Conservation (phyloP, 768 basidiomycete species). For the Phanerodontia chrysosporium region DNA sequence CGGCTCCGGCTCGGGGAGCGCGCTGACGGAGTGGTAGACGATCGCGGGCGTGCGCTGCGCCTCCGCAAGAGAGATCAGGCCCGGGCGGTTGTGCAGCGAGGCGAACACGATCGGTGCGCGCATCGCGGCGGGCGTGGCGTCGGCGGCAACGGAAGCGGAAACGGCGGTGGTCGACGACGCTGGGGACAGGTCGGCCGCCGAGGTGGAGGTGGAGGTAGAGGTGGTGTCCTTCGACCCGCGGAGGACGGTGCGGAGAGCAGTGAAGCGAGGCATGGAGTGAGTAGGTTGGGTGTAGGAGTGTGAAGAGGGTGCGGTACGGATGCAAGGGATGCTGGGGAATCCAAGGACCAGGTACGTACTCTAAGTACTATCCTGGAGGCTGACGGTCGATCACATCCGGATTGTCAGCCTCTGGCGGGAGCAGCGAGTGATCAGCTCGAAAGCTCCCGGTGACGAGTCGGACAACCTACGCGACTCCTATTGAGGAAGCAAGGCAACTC, state of each 20-base stretch:
- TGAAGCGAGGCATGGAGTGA: neutral
- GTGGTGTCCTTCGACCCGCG: neutral
- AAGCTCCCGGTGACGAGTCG: neutral
- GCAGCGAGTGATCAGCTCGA: neutral
- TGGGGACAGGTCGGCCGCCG: too few relatives aligned
- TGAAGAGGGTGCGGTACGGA: neutral
- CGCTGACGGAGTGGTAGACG: slow-evolving; percentile 7
- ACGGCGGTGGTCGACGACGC: neutral
- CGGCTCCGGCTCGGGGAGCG: neutral
- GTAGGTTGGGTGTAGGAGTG: neutral
- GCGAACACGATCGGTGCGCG: neutral
- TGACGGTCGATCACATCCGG: neutral
- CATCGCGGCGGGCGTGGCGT: neutral
- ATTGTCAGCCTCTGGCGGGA: neutral
- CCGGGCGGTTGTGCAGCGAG: neutral
- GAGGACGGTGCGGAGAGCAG: neutral
- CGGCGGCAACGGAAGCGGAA: neutral
- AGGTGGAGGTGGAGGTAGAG: neutral
- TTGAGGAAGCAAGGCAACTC: neutral
- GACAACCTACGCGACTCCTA: neutral
- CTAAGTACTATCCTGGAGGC: neutral
- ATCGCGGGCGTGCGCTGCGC: neutral
- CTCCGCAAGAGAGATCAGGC: slow-evolving; percentile 5
- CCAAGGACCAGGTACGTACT: neutral
- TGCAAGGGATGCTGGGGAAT: neutral